Base-by-base conservation (phyloP, 108 stramenopile species). In the Pseudonitzschia multiseries region DNA sequence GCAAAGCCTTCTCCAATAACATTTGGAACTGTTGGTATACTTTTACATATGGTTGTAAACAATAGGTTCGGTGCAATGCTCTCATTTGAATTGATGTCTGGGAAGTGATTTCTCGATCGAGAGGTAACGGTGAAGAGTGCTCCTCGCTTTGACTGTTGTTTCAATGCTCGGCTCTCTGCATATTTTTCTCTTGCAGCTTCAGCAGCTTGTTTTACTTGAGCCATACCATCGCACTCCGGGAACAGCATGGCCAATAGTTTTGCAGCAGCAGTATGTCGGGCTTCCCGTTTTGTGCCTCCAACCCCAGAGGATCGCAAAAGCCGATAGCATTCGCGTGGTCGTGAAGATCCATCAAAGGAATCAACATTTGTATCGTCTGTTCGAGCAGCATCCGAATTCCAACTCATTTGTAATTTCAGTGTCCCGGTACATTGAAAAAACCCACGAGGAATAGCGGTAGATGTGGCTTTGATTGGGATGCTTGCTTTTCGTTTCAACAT, bases 121-220 rank as follows among this genome's bases (percentile, higher is more conserved):
- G 72, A 77, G 2, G 75, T 1, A 8, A 40, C 28, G 4, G 67
- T 26, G 22, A 26, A 28, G 4, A 44, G 41, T 31, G 46, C 27
- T 52, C 32, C 65, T 70, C 67, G 65, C 61, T 76, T 75, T 48
- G 68, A 72, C 54, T 78, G 82, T 53, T 83, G 74, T 56, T 79
- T 79, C 15, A 75, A 63, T 24, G 81, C 81, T 66, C 84, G 84
- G 52, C 73, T 84, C 8, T 87, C 88, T 32, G 89, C 87, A 71
- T 90, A 93, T 28, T 71, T 72, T 72, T 90, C 87, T 17, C 90
- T 78, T 14, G 83, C 86, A 18, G 83, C 83, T 73, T 94, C 93
- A 14, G 93, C 93, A 36, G 88, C 89, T 65, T 87, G 83, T 83
- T 91, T 94, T 21, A 92, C 93, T 54, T 92, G 83, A 28, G 83